Evolutionary conservation across 1,139 yeast species (phyloP).

Genomic region (Taiozyma onychis): DNA sequence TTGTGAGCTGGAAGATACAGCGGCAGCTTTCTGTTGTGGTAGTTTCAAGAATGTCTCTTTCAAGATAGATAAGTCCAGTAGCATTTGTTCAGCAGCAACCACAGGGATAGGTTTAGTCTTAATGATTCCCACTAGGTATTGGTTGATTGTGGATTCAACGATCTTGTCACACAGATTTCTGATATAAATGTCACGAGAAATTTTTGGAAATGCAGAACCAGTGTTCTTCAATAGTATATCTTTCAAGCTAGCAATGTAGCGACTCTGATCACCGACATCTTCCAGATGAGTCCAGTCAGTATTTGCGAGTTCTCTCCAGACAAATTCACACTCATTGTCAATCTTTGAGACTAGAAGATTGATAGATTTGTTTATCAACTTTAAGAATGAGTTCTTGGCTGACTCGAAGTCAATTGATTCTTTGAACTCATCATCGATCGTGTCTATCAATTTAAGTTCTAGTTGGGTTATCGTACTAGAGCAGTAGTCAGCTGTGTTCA

Average conservation of each 20-base stretch:
- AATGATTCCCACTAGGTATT: conserved; percentile 54
- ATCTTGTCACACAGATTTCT: conserved; percentile 73
- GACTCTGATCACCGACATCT: conserved; percentile 63
- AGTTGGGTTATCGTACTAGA: conserved; percentile 72
- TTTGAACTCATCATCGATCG: conserved; percentile 37
- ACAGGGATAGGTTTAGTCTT: conserved; percentile 58
- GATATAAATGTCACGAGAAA: conserved; percentile 66
- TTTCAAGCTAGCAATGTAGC: conserved; percentile 58
- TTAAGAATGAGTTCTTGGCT: conserved; percentile 51
- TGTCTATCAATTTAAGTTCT: conserved; percentile 53
- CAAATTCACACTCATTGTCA: conserved; percentile 54
- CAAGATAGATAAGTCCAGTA: conserved; percentile 63
- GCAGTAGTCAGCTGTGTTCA: conserved; percentile 90
- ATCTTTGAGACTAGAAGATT: conserved; percentile 53
- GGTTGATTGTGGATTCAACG: conserved; percentile 55
- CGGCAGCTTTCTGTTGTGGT: conserved; percentile 30
- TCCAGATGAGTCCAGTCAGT: conserved; percentile 67
- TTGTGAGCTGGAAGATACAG: conserved; percentile 4
- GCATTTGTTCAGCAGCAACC: conserved; percentile 73
- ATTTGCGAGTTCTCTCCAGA: conserved; percentile 85
- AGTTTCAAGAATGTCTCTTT: conserved; percentile 49
- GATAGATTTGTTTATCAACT: conserved; percentile 54
- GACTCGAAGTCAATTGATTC: conserved; percentile 44
- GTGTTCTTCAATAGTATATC: conserved; percentile 42
- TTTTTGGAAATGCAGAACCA: conserved; percentile 46